Evolutionary conservation across 2,329 filamentous ascomycete species (phyloP).

Genomic region (Didymella glomerata): DNA sequence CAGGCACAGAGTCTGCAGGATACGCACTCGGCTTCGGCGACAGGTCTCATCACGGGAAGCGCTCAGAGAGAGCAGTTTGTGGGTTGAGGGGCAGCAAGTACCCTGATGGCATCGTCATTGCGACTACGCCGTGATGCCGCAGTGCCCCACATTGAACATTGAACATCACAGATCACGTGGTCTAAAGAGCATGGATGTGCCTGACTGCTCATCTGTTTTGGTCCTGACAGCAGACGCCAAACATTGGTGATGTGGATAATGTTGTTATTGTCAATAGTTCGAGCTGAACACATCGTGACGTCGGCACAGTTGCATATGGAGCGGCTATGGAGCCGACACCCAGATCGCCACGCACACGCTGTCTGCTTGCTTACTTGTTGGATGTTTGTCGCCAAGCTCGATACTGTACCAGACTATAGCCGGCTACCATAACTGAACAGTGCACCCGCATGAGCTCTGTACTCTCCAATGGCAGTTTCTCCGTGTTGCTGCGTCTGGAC

Average conservation of each 20-base stretch:
- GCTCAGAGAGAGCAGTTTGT: slow-evolving; percentile 13
- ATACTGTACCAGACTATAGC: neutral
- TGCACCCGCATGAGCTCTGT: slow-evolving; percentile 3
- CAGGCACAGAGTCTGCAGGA: neutral
- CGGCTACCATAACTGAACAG: neutral
- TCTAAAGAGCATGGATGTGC: neutral
- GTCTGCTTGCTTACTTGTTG: neutral
- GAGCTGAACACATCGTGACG: neutral
- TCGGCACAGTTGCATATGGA: neutral
- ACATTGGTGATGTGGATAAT: neutral
- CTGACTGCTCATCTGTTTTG: neutral
- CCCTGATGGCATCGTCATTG: slow-evolving; percentile 42
- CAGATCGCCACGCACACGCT: slow-evolving; percentile 4
- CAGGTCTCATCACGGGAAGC: slow-evolving; percentile 40
- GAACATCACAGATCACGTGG: slow-evolving; percentile 24
- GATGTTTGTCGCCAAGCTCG: neutral
- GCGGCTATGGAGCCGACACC: slow-evolving; percentile 6
- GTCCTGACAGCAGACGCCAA: slow-evolving; percentile 5
- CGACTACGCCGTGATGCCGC: slow-evolving; percentile 3
- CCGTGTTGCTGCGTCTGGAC: neutral
- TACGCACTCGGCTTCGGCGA: slow-evolving; percentile 47
- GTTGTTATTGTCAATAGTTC: slow-evolving; percentile 7
- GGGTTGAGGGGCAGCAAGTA: slow-evolving; percentile 34
- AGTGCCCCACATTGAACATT: slow-evolving; percentile 29
- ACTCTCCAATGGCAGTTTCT: neutral